Base-by-base conservation (phyloP, 139 green algal species). In the Picochlorum costavermella region DNA sequence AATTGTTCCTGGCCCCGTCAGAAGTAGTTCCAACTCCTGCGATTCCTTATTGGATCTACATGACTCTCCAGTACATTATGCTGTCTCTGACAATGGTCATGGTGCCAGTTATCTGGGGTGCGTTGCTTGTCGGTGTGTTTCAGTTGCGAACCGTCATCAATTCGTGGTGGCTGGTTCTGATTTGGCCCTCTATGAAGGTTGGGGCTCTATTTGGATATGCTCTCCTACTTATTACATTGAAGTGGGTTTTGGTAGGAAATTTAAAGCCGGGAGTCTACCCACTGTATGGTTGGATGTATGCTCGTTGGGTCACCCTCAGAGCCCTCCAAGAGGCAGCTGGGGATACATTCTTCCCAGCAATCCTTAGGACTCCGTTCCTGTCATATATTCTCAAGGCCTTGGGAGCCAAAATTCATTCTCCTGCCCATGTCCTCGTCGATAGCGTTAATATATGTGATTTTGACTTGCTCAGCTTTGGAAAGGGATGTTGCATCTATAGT, bases 271-370 rank as follows among this genome's bases (percentile, higher is more conserved):
- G 64, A 13, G 56, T 59, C 23, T 50, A 50, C 28, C 23, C 64
- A 20, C 50, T 70, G 28, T 60, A 59, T 46, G 64, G 64, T 20
- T 64, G 28, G 50, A 30, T 46, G 28, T 70, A 70, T 30, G 16
- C 56, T 4, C 64, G 64, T 10, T 70, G 64, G 64, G 31, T 62
- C 56, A 62, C 56, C n/a, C n/a, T 62, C 8, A 44, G 56, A 44
- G 56, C 56, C 10, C 56, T 62, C 17, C 56, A 62, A 46, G 16
- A 40, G 11, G 33, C 33, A 40, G 33, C 33, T 10, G n/a, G 56
- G 8, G 11, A 8, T 8, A 40, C 33, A 40, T 40, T 40, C 33
- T 40, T 40, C 33, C 33, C 33, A 0, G 33, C 33, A 40, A 40
- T 40, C 9, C 33, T 40, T 40, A 40, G 33, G 11, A 40, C 33